Conservation (phyloP, 2,329 filamentous ascomycete genomes). For the Metarhizium album region DNA sequence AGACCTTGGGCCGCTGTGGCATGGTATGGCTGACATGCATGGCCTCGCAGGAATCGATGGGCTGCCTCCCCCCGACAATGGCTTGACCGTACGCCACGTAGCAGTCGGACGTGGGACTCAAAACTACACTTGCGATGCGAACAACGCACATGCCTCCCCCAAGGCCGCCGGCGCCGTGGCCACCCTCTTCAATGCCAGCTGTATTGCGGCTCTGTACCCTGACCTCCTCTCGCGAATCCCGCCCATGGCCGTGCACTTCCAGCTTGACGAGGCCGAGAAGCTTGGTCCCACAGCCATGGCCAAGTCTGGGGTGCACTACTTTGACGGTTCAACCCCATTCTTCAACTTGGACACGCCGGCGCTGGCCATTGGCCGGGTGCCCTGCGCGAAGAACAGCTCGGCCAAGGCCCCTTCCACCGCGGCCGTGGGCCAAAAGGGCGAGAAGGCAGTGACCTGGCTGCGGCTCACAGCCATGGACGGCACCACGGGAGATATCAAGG, state of each 20-base stretch:
- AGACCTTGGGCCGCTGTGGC: background rate
- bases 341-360: constrained; percentile 62
- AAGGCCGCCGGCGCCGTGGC: constrained; percentile 63
- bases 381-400: constrained; percentile 51
- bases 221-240: constrained; percentile 56
- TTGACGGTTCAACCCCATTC: constrained; percentile 60
- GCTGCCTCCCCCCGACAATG: constrained; percentile 49
- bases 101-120: constrained; percentile 81
- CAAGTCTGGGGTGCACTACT: constrained; percentile 73
- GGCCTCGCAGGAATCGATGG: constrained; percentile 36
- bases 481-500: constrained; percentile 53
- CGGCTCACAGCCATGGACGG: constrained; percentile 47
- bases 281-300: constrained; percentile 49
- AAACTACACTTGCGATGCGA: constrained; percentile 78
- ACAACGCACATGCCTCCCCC: constrained; percentile 50
- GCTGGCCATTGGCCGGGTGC: constrained; percentile 45
- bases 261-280: constrained; percentile 32
- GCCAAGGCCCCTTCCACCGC: constrained; percentile 53
- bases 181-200: constrained; percentile 79
- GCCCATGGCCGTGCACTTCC: constrained; percentile 56
- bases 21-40: background rate
- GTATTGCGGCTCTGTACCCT: constrained; percentile 60
- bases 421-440: constrained; percentile 46
- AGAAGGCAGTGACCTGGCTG: constrained; percentile 70
- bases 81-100: constrained; percentile 61